phyloP scores from a whole-genome alignment of 2,329 filamentous ascomycete genomes.

The Lasiodiplodia citricola region DNA sequence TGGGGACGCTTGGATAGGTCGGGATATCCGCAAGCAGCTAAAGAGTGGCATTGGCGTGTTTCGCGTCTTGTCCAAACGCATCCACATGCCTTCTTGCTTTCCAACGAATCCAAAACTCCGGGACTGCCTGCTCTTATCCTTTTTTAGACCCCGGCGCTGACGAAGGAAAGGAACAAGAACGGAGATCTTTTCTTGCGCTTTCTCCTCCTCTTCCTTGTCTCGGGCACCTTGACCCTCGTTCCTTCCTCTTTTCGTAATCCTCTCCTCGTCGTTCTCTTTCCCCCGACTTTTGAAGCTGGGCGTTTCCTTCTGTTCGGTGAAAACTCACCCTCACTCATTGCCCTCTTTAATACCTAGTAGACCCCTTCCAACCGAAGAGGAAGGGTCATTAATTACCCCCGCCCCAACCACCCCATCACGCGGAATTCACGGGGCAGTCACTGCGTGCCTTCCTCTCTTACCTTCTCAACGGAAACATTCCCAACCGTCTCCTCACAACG shows the following conservation, averaged over 20 bases:
- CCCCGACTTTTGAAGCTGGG: not conserved
- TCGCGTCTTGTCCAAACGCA: not conserved
- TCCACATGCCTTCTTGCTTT: constrained; percentile 8
- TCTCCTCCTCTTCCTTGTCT: not conserved
- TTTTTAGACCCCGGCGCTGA: not conserved
- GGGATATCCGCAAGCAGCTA: constrained; percentile 11
- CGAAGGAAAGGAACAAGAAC: not conserved
- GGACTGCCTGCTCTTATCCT: not conserved
- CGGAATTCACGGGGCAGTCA: constrained; percentile 2
- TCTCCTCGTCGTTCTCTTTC: not conserved
- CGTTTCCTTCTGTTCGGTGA: not conserved
- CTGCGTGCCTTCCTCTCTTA: not conserved
- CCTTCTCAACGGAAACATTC: not conserved
- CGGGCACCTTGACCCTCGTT: constrained; percentile 1
- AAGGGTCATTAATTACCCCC: constrained; percentile 1
- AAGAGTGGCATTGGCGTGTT: constrained; percentile 9
- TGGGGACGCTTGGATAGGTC: not conserved
- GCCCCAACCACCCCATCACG: not conserved
- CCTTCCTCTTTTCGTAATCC: not conserved
- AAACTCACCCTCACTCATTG: not conserved
- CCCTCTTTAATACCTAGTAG: not conserved
- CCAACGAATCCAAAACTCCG: not conserved
- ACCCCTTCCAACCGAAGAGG: not conserved
- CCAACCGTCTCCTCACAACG: not conserved
- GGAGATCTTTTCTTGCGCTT: not conserved